Evolutionary conservation across 225 moss, liverwort and hornwort species (phyloP).

Genomic region (Polytrichum formosum): DNA sequence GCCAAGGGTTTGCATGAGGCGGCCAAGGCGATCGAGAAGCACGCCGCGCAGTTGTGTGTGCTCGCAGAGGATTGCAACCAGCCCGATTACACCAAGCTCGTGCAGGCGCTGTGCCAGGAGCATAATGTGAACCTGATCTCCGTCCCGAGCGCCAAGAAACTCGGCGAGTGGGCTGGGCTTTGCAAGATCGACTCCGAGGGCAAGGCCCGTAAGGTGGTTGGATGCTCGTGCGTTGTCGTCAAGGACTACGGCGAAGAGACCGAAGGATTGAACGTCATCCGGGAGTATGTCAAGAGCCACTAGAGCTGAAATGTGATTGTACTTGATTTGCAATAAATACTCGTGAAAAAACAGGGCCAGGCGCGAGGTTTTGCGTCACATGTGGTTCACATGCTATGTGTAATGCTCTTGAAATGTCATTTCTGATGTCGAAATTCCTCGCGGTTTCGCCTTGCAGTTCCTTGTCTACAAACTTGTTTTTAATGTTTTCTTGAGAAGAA

Average conservation of each 20-base stretch:
- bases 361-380: too few species aligned
- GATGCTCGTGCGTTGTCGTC: slow-evolving; percentile 47
- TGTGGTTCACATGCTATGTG: too few species aligned
- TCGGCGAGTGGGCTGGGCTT: slow-evolving; percentile 48
- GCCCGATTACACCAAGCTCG: slow-evolving; percentile 56
- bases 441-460: too few species aligned
- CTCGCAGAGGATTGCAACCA: slow-evolving; percentile 60
- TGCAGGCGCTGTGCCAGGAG: slow-evolving; percentile 56
- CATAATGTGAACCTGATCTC: slow-evolving; percentile 51
- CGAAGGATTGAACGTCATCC: slow-evolving; percentile 43
- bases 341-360: background rate
- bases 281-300: slow-evolving; percentile 50
- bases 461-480: too few species aligned
- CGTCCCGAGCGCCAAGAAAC: slow-evolving; percentile 46
- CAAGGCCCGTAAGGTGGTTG: slow-evolving; percentile 50
- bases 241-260: slow-evolving; percentile 59
- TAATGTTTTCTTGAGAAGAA: too few species aligned
- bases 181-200: slow-evolving; percentile 57
- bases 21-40: slow-evolving; percentile 59
- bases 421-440: too few species aligned
- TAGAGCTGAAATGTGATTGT: slow-evolving; percentile 10
- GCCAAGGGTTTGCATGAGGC: slow-evolving; percentile 53
- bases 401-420: too few species aligned
- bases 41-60: slow-evolving; percentile 56
- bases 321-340: slow-evolving; percentile 3